Evolutionary conservation across 2,329 filamentous ascomycete genomes (phyloP).

Genomic region (Calonectria pseudoreteaudii): DNA sequence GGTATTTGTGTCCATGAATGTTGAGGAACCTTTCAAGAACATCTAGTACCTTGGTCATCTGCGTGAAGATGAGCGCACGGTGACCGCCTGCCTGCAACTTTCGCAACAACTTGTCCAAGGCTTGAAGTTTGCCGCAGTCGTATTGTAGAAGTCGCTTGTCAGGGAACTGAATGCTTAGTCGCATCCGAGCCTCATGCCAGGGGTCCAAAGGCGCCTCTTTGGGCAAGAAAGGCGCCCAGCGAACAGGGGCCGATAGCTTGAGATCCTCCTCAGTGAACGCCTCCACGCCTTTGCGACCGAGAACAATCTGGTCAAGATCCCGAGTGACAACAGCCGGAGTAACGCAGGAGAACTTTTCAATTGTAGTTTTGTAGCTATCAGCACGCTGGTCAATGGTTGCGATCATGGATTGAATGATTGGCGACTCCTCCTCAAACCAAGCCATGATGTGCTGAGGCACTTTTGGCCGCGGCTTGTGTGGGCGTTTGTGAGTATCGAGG

Average conservation of each 20-base stretch:
- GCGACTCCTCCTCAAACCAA: conserved; percentile 81
- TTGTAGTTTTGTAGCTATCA: conserved; percentile 76
- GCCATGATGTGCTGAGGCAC: conserved; percentile 73
- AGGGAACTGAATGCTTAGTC: conserved; percentile 94
- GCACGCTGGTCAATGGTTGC: conserved; percentile 80
- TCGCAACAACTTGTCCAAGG: conserved; percentile 86
- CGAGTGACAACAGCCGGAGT: conserved; percentile 89
- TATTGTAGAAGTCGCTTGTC: conserved; percentile 97
- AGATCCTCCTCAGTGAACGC: conserved; percentile 69
- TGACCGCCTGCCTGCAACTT: conserved; percentile 90
- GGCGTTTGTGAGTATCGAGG: conserved; percentile 69
- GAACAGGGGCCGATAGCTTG: conserved; percentile 67
- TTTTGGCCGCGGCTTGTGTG: conserved; percentile 69
- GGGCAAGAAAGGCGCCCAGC: conserved; percentile 67
- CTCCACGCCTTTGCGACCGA: conserved; percentile 71
- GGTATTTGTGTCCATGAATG: conserved; percentile 96
- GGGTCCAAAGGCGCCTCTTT: conserved; percentile 75
- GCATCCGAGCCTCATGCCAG: conserved; percentile 94
- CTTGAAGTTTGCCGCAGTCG: conserved; percentile 96
- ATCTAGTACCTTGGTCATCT: conserved; percentile 99
- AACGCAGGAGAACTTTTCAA: conserved; percentile 91
- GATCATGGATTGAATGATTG: conserved; percentile 74
- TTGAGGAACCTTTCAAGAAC: conserved; percentile 98
- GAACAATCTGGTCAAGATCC: conserved; percentile 76
- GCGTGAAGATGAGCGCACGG: conserved; percentile 96